These are phyloP conservation scores for Allium cepa DNA, from an alignment of 106 monocot species.

Conservation along the genomic window DNA sequence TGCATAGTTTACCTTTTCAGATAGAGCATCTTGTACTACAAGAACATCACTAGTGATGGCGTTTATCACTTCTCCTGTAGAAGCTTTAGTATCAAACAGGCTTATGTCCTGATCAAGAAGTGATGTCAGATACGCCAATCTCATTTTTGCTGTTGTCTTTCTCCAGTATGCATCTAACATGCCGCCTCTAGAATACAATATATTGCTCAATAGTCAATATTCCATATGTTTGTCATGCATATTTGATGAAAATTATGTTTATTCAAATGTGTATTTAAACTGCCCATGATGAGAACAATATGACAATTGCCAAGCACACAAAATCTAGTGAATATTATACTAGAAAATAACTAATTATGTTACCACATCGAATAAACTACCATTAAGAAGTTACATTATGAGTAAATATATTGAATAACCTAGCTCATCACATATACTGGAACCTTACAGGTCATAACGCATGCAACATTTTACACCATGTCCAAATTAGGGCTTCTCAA, in stretches of 20 bases:
- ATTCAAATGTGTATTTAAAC: too few relatives aligned
- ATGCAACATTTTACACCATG: too few relatives aligned
- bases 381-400: neutral
- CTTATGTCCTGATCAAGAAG: slow-evolving; percentile 80
- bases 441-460: too few relatives aligned
- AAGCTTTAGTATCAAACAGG: slow-evolving; percentile 85
- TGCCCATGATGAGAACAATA: slow-evolving; percentile 88
- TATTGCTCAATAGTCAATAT: too few relatives aligned
- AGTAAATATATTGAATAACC: too few relatives aligned
- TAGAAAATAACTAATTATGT: neutral
- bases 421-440: too few relatives aligned
- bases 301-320: slow-evolving; percentile 68
- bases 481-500: too few relatives aligned
- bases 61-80: slow-evolving; percentile 88
- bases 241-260: too few relatives aligned
- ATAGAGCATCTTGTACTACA: too few relatives aligned
- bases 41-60: slow-evolving; percentile 87
- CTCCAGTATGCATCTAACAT: slow-evolving; percentile 98
- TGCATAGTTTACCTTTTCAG: slow-evolving; percentile 98
- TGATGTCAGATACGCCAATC: slow-evolving; percentile 67
- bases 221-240: too few relatives aligned
- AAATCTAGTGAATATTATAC: slow-evolving; percentile 90
- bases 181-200: slow-evolving; percentile 74
- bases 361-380: neutral
- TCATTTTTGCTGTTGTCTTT: slow-evolving; percentile 95